Evolutionary conservation across 1,139 yeast genomes (phyloP).

Genomic region (Pichia sp.): DNA sequence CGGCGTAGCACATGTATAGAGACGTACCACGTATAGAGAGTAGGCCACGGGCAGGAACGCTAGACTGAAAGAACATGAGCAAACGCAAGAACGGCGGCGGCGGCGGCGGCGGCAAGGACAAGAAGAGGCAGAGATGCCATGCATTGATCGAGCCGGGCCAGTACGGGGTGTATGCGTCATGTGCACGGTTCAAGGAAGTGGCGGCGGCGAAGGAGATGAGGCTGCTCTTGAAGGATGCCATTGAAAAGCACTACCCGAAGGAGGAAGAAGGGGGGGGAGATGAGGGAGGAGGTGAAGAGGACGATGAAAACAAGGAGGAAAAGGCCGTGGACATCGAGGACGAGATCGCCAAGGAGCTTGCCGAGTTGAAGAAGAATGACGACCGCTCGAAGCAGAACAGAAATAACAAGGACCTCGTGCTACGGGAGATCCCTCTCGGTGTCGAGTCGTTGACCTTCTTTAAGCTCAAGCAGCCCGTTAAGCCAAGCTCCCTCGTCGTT

Average conservation of each 20-base stretch:
- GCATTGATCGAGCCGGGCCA: slow-evolving; percentile 74
- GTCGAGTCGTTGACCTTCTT: slow-evolving; percentile 86
- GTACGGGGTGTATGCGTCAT: slow-evolving; percentile 80
- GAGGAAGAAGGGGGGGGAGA: slow-evolving; percentile 34
- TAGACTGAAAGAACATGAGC: slow-evolving; percentile 31
- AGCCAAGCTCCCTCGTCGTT: slow-evolving; percentile 67
- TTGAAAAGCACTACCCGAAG: slow-evolving; percentile 46
- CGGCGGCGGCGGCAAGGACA: slow-evolving; percentile 26
- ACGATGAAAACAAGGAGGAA: slow-evolving; percentile 22
- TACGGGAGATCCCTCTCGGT: slow-evolving; percentile 66
- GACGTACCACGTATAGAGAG: neutral
- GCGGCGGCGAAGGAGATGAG: slow-evolving; percentile 71
- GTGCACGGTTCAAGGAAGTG: slow-evolving; percentile 72
- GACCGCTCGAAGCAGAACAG: slow-evolving; percentile 46
- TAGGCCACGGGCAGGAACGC: neutral
- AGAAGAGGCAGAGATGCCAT: slow-evolving; percentile 45
- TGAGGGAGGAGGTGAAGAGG: slow-evolving; percentile 33
- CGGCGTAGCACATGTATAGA: neutral
- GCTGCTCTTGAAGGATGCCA: slow-evolving; percentile 54
- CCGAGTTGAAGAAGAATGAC: slow-evolving; percentile 15
- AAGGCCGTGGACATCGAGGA: slow-evolving; percentile 56
- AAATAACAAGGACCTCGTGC: slow-evolving; percentile 40
- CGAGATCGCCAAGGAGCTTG: slow-evolving; percentile 62
- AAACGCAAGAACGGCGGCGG: slow-evolving; percentile 33
- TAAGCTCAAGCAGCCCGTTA: slow-evolving; percentile 71